Evolutionary conservation across 2,329 filamentous ascomycete genomes (phyloP), one percentile per base, ranked within the genome.

Genomic region (Phyllosticta ampelicida): DNA sequence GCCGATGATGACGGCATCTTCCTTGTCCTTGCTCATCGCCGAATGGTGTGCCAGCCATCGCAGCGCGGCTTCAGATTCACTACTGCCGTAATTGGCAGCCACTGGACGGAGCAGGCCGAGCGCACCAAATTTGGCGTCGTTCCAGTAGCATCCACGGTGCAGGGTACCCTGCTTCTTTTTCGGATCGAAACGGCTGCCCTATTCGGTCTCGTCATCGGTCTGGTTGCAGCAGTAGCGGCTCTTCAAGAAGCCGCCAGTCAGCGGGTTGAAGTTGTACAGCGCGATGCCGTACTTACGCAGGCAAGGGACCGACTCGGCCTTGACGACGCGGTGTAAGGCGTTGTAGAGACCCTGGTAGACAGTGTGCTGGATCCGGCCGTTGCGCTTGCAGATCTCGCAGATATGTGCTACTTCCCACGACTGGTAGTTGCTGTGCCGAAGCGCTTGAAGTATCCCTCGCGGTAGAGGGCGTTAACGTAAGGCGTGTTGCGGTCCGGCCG

Each of bases 1-100:
- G 9, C 82, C 82, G 60, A 85, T 75, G 36, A 85, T 78, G 23
- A 85, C 73, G 11, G 81, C 82, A 62, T 84, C 81, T 6, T 77
- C 75, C 50, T 78, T 74, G 28, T 74, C 74, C 60, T 84, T 75
- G 26, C 82, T 83, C 54, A 86, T 26, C 44, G 61, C 62, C 0
- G 69, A 74, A 60, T 80, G 76, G 63, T 78, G 73, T 1, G 66
- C 66, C 29, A 73, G 67, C 77, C 78, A 79, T 20, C 77, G 63
- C 55, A 79, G 61, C 1, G 75, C 75, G 61, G 70, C 68, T 61
- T 78, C 75, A 0, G 70, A 68, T 57, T 73, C 65, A 0, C 73
- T 75, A 30, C 80, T 26, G 1, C 69, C 68, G 62, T 77, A 70
- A 63, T 74, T 73, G 62, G 66, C 65, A 0, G 70, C 66, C 19